A percentile compares a stretch with the other conserved stretches of the same genome.
These are phyloP conservation scores for Saccharomycopsis fibuligera DNA, from an alignment of 805 yeast species.

Conservation along the genomic window DNA sequence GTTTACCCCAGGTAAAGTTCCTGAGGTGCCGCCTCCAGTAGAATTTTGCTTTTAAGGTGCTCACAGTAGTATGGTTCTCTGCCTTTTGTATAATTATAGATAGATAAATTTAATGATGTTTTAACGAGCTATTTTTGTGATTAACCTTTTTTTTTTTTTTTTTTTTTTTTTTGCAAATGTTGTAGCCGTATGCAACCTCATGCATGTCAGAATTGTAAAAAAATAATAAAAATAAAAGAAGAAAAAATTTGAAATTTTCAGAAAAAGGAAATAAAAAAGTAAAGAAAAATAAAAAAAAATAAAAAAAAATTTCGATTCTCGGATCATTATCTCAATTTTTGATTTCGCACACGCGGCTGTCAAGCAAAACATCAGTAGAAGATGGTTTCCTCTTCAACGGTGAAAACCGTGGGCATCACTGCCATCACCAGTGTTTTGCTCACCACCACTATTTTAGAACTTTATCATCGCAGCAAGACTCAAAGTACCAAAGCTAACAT, in stretches of 20 bases:
- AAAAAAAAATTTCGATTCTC: too few species aligned
- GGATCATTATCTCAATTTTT: too few species aligned
- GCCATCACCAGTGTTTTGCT: slow-evolving; percentile 10
- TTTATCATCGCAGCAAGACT: slow-evolving; percentile 5
- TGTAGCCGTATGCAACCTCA: not conserved
- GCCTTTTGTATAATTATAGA: not conserved
- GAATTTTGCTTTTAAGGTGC: slow-evolving; percentile 30
- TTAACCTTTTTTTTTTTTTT: not conserved
- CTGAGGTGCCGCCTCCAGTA: slow-evolving; percentile 68
- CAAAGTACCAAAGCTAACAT: too few species aligned
- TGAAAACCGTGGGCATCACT: slow-evolving; percentile 2
- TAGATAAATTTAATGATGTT: not conserved
- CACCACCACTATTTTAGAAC: not conserved
- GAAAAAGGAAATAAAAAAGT: not conserved
- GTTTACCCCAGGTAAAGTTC: slow-evolving; percentile 59
- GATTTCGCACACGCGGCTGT: too few species aligned
- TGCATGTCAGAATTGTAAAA: not conserved
- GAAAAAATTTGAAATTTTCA: not conserved
- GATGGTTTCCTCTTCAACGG: too few species aligned
- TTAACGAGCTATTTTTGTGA: not conserved
- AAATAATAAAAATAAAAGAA: not conserved
- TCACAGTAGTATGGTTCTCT: not conserved
- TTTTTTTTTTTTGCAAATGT: not conserved
- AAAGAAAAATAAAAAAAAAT: too few species aligned
- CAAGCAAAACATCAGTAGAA: too few species aligned